Evolutionary conservation across 2,329 filamentous ascomycete species (phyloP), one percentile per base, ranked within the genome.

Genomic region (Gyromitra esculenta): DNA sequence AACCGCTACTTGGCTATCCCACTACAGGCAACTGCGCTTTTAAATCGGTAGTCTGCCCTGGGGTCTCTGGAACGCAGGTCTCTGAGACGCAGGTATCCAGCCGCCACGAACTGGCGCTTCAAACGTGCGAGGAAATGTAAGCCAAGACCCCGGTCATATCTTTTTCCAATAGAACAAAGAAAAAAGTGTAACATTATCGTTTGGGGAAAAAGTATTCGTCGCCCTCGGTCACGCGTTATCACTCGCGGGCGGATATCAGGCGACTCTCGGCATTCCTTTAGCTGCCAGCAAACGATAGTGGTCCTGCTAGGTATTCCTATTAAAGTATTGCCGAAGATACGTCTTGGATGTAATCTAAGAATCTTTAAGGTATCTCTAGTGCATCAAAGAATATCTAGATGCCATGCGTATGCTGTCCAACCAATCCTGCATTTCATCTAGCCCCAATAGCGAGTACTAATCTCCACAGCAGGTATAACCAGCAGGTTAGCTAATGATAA

Each of bases 401-500:
- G 67, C 25, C 39, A 66, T 66, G 62, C 43, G 41, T 66, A 66
- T 73, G 52, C 39, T 11, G 60, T 37, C 60, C 66, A 69, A 69
- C 66, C 66, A 50, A 60, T 48, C 66, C 54, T 69, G 66, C 66
- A 50, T 60, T 21, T 8, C 66, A 69, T 48, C 66, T 62, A 60
- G 54, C 56, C 35, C 31, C 41, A 15, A 59, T 35, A 39, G 35
- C 13, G 31, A 48, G 21, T 52, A 54, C 48, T 48, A 63, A 45
- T 60, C 13, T 56, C 65, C 52, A 59, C 50, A 48, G 39, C 65
- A 21, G 39, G 21, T 64, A n/a, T 59, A 59, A 9, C 41, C 52
- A 54, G 63, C 45, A 48, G 67, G 43, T 73, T 73, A 60, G 43
- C 41, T 66, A 59, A 59, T 66, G 39, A 21, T 31, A 39, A 35